Evolutionary conservation across 192 early-diverging fungal genomes (phyloP).

Genomic region (Entomortierella chlamydospora): DNA sequence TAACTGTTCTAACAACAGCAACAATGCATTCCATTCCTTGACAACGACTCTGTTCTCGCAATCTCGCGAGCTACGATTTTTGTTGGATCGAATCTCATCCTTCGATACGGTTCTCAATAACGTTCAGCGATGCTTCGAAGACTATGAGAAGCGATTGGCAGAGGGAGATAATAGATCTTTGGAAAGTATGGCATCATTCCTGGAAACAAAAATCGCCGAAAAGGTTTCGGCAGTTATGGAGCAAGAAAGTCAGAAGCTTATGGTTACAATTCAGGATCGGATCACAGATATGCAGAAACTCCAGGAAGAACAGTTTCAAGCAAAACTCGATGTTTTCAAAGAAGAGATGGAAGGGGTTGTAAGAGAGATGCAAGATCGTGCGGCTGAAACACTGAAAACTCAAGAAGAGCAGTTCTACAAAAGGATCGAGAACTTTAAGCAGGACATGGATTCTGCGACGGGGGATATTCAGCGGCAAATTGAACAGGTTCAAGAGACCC

Average conservation of each 20-base stretch:
- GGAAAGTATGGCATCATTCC: background rate
- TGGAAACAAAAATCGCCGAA: background rate
- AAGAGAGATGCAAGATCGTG: background rate
- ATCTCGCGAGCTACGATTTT: slow-evolving; percentile 15
- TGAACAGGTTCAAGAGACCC: background rate
- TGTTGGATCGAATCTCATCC: slow-evolving; percentile 13
- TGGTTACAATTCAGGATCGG: background rate
- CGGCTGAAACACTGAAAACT: background rate
- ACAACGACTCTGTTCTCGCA: slow-evolving; percentile 17
- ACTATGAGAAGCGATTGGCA: slow-evolving; percentile 2
- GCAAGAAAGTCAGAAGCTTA: background rate
- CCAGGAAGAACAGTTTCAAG: background rate
- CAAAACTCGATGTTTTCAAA: background rate
- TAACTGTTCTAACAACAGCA: background rate
- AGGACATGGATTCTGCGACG: background rate
- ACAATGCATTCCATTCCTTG: background rate
- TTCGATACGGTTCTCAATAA: slow-evolving; percentile 2
- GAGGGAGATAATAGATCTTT: background rate
- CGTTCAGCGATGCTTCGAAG: slow-evolving; percentile 1
- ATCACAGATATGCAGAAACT: background rate
- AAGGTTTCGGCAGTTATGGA: background rate
- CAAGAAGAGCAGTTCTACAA: background rate
- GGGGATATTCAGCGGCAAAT: background rate
- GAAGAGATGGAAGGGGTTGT: background rate
- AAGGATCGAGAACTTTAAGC: background rate